Evolutionary conservation across 176 grass and related monocot genomes (phyloP).

Genomic region (Phragmites australis): DNA sequence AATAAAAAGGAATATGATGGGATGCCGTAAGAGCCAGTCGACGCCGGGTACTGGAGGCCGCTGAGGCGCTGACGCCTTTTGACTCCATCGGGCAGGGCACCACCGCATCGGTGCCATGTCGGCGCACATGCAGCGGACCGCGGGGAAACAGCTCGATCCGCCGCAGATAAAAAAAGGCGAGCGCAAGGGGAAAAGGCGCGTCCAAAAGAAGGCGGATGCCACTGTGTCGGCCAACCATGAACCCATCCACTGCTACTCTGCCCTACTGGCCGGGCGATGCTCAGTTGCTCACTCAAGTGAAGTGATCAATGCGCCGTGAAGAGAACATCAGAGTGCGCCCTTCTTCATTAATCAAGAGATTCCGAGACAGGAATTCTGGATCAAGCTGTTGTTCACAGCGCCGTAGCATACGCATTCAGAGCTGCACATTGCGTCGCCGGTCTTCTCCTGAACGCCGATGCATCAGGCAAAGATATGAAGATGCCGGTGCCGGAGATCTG

Average conservation of each 20-base stretch:
- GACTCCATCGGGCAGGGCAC: constrained; percentile 32
- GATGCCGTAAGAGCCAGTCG: constrained; percentile 26
- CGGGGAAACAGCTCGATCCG: constrained; percentile 54
- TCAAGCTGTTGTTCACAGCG: too few relatives aligned
- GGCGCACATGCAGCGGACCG: constrained; percentile 49
- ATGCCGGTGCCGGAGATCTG: constrained; percentile 42
- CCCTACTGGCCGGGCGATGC: not conserved
- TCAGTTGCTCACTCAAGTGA: not conserved
- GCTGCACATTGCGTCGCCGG: not conserved
- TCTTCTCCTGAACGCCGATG: not conserved
- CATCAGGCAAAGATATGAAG: constrained; percentile 16
- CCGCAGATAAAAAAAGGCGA: not conserved
- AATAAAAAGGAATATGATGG: too few relatives aligned
- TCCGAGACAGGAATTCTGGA: too few relatives aligned
- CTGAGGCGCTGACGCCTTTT: constrained; percentile 23
- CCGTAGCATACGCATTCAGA: too few relatives aligned
- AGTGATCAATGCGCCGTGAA: not conserved
- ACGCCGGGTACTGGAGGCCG: not conserved
- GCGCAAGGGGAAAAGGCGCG: not conserved
- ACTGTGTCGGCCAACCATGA: constrained; percentile 29
- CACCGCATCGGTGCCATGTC: not conserved
- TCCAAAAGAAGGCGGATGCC: not conserved
- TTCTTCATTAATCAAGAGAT: too few relatives aligned
- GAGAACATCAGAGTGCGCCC: too few relatives aligned
- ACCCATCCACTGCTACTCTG: not conserved